phyloP scores from a whole-genome alignment of 2,329 filamentous ascomycete species.

The Samsoniella hepiali region DNA sequence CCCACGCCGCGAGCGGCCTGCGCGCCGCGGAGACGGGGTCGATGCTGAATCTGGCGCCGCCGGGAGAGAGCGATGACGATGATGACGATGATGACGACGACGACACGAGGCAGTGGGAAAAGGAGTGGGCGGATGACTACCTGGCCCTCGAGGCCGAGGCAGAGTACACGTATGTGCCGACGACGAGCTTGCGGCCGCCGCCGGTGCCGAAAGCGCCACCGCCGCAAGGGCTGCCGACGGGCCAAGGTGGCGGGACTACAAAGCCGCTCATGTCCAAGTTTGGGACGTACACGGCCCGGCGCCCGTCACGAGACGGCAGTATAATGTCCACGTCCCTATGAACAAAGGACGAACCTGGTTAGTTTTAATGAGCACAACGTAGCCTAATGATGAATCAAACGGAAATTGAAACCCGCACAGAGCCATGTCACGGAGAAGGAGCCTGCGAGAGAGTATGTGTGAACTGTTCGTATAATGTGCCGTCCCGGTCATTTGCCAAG shows the following conservation, averaged over 20 bases:
- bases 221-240: not conserved
- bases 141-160: not conserved
- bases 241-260: not conserved
- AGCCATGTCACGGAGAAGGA: no score
- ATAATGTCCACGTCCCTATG: not conserved
- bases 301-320: not conserved
- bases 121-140: slow-evolving; percentile 14
- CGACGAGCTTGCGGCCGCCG: slow-evolving; percentile 8
- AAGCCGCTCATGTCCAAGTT: slow-evolving; percentile 3
- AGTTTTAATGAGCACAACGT: no score
- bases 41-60: slow-evolving; percentile 13
- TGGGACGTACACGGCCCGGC: not conserved
- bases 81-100: not conserved
- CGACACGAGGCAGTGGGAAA: slow-evolving; percentile 11
- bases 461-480: not conserved
- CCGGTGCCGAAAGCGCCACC: not conserved
- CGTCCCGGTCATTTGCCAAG: not conserved
- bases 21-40: not conserved
- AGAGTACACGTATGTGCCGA: slow-evolving; percentile 3
- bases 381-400: no score
- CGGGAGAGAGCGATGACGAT: not conserved
- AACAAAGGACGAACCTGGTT: not conserved
- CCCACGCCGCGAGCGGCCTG: slow-evolving; percentile 33
- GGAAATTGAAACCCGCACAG: no score
- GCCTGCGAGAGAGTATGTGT: not conserved